Evolutionary conservation across 257 asterid genomes (phyloP), one percentile per base, ranked within the genome.

Genomic region (Phtheirospermum japonicum): DNA sequence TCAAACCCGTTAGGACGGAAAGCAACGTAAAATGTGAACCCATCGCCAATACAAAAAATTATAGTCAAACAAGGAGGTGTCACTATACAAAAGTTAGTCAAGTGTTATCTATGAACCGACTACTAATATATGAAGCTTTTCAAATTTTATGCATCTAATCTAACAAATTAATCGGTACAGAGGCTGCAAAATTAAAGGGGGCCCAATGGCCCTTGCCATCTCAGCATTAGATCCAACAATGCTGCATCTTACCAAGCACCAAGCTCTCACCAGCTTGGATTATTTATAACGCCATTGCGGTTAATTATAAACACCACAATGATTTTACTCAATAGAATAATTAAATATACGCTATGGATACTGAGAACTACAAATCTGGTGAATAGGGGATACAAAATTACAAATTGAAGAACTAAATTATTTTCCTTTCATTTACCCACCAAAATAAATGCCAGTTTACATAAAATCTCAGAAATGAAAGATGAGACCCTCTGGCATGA

Each of bases 401-500:
- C 9, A n/a, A 19, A 51, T 7, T n/a, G 18, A 48, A 7, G 53
- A 14, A 23, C 4, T 7, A 14, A n/a, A n/a, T 46, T 48, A 17
- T 48, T 48, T 48, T 17, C 53, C 12, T 48, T 48, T 17, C 20
- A 7, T 7, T 16, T 48, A 17, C 9, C 19, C 9, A 46, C 20
- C 10, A 42, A 12, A 4, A 12, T 10, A 42, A 42, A 13, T 42
- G 49, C 8, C 49, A 42, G 10, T 1, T 9, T 9, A 9, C 33
- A 51, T 51, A 51, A 10, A 51, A 51, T 51, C 19, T 51, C 57
- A 51, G 9, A 54, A 26, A 48, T 5, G 8, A 8, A 54, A 54
- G 12, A 28, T 48, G 60, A 9, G n/a, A 51, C 33, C 57, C 57
- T 30, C 39, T 54, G 40, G 5, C 13, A 54, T 4, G 4, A 26